A percentile compares a stretch with the other conserved stretches of the same genome.
Conservation (phyloP, 2,329 filamentous ascomycete genomes). For the Aspergillus niger region DNA sequence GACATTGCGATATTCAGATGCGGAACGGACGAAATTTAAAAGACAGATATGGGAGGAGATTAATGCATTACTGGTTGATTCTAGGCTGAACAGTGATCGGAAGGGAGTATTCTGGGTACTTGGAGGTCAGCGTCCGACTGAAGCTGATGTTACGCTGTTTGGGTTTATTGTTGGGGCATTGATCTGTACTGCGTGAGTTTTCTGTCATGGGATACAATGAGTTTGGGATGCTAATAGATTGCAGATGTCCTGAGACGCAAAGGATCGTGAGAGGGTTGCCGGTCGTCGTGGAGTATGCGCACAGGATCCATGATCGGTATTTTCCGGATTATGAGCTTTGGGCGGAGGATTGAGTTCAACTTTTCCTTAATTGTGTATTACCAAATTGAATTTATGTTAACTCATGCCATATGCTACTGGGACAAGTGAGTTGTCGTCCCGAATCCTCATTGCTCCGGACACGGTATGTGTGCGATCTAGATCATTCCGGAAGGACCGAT, state of each 20-base stretch:
- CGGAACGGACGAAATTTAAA: slow-evolving; percentile 52
- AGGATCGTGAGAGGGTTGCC: slow-evolving; percentile 51
- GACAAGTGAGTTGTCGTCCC: too few species aligned
- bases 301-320: slow-evolving; percentile 57
- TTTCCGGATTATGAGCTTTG: slow-evolving; percentile 58
- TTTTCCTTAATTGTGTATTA: too few species aligned
- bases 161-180: slow-evolving; percentile 59
- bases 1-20: slow-evolving; percentile 51
- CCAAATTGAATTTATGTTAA: too few species aligned
- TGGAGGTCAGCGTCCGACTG: slow-evolving; percentile 56
- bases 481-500: too few species aligned
- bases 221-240: slow-evolving; percentile 8
- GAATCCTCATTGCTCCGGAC: too few species aligned
- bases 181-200: slow-evolving; percentile 56
- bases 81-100: slow-evolving; percentile 33
- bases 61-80: slow-evolving; percentile 45
- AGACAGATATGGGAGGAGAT: slow-evolving; percentile 59
- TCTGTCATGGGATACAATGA: not conserved
- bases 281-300: slow-evolving; percentile 57
- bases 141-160: slow-evolving; percentile 60
- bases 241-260: slow-evolving; percentile 52
- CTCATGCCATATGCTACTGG: too few species aligned
- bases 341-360: not conserved
- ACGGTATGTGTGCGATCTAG: too few species aligned
- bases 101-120: slow-evolving; percentile 59